phyloP scores from a whole-genome alignment of 2,329 filamentous ascomycete species.

The Aspergillus pseudoglaucus region DNA sequence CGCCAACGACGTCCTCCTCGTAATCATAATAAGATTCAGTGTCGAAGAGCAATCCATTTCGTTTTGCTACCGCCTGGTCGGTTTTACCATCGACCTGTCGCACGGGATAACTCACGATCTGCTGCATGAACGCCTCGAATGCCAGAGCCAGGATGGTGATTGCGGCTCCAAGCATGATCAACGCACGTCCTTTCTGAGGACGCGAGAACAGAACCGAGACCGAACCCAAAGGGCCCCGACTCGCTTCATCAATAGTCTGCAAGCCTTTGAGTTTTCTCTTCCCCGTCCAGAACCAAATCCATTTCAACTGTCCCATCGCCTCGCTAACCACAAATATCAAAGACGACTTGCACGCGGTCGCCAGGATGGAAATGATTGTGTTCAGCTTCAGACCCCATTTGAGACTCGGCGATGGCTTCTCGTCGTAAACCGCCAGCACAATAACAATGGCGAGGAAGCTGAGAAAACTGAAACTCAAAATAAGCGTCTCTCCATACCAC shows the following conservation, averaged over 20 bases:
- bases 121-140: too few relatives aligned
- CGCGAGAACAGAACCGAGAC: not conserved
- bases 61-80: too few relatives aligned
- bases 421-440: slow-evolving; percentile 9
- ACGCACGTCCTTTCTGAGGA: too few relatives aligned
- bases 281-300: slow-evolving; percentile 13
- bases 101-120: too few relatives aligned
- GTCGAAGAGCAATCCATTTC: too few relatives aligned
- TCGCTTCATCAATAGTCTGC: slow-evolving; percentile 16
- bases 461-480: slow-evolving; percentile 8
- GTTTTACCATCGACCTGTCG: too few relatives aligned
- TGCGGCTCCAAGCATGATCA: too few relatives aligned
- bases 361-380: slow-evolving; percentile 12
- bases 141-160: too few relatives aligned
- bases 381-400: slow-evolving; percentile 9
- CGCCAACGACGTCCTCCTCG: too few relatives aligned
- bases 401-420: slow-evolving; percentile 8
- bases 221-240: slow-evolving; percentile 16
- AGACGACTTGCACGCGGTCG: slow-evolving; percentile 12
- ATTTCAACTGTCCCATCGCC: slow-evolving; percentile 17
- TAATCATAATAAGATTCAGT: too few relatives aligned
- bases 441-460: slow-evolving; percentile 8
- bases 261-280: slow-evolving; percentile 8
- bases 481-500: slow-evolving; percentile 11
- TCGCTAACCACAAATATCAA: slow-evolving; percentile 11